Conservation (phyloP, 2,329 filamentous ascomycete genomes). For the Fusarium sp. region DNA sequence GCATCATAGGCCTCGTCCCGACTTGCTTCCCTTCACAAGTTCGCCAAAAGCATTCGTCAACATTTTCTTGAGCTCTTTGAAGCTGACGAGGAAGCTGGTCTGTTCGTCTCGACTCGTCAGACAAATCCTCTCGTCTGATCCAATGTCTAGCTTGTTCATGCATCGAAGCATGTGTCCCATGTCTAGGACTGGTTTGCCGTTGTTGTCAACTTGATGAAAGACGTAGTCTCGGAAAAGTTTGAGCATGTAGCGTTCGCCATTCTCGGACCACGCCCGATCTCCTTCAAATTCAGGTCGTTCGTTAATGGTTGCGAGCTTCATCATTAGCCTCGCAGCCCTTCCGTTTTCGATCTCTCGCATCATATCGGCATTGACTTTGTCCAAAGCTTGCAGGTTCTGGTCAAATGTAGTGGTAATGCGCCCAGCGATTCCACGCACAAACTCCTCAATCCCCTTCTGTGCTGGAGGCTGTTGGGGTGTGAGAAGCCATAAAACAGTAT, state of each 20-base stretch:
- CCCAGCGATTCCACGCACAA: conserved; percentile 80
- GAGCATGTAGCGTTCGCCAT: conserved; percentile 89
- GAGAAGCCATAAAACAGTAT: conserved; percentile 85
- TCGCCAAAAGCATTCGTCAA: conserved; percentile 68
- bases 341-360: conserved; percentile 90
- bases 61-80: conserved; percentile 84
- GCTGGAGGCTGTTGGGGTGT: conserved; percentile 66
- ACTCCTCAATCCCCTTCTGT: conserved; percentile 80
- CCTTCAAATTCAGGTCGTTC: conserved; percentile 88
- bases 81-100: conserved; percentile 87
- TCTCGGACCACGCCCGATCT: conserved; percentile 86
- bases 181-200: conserved; percentile 85
- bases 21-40: conserved; percentile 61
- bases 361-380: conserved; percentile 78
- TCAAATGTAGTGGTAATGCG: conserved; percentile 83
- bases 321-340: conserved; percentile 79
- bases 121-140: conserved; percentile 85
- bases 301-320: conserved; percentile 88
- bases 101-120: conserved; percentile 91
- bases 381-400: conserved; percentile 80
- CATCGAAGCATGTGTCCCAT: conserved; percentile 87
- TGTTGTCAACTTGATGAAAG: conserved; percentile 92
- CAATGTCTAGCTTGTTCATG: conserved; percentile 92
- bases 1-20: conserved; percentile 51
- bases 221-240: conserved; percentile 98